Evolutionary conservation across 2,329 filamentous ascomycete species (phyloP).

Genomic region (Xylaria arbuscula): DNA sequence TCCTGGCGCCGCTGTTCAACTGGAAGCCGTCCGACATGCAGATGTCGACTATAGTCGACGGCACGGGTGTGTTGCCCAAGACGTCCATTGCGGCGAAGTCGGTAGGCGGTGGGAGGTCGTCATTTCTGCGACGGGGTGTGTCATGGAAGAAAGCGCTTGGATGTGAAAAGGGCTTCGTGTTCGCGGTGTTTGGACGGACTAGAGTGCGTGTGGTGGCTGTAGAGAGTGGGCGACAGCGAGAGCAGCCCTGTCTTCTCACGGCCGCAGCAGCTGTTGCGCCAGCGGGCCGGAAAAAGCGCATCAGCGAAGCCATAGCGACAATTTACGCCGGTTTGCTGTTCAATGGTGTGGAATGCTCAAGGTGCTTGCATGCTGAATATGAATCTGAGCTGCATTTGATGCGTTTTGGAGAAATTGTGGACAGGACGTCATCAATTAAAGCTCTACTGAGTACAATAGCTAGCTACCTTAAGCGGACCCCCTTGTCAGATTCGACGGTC

Average conservation of each 20-base stretch:
- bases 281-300: conserved; percentile 38
- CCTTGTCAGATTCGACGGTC: background rate
- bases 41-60: conserved; percentile 84
- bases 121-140: conserved; percentile 32
- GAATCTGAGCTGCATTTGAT: conserved; percentile 20
- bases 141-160: conserved; percentile 42
- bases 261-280: conserved; percentile 28
- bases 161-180: conserved; percentile 15
- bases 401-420: conserved; percentile 38
- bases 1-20: conserved; percentile 81
- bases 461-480: background rate
- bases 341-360: conserved; percentile 16
- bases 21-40: conserved; percentile 87
- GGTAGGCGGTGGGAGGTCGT: conserved; percentile 54
- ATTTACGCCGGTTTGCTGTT: conserved; percentile 21
- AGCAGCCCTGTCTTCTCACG: conserved; percentile 33
- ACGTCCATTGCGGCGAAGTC: conserved; percentile 84
- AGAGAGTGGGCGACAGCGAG: conserved; percentile 30
- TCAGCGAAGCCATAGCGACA: conserved; percentile 42
- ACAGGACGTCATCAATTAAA: conserved; percentile 44
- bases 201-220: conserved; percentile 17
- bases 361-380: conserved; percentile 24
- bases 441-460: conserved; percentile 7
- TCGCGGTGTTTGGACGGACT: conserved; percentile 13
- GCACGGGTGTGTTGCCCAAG: conserved; percentile 77